These are phyloP conservation scores for Ophiostoma piceae DNA, from an alignment of 2,329 filamentous ascomycete species.

Conservation along the genomic window DNA sequence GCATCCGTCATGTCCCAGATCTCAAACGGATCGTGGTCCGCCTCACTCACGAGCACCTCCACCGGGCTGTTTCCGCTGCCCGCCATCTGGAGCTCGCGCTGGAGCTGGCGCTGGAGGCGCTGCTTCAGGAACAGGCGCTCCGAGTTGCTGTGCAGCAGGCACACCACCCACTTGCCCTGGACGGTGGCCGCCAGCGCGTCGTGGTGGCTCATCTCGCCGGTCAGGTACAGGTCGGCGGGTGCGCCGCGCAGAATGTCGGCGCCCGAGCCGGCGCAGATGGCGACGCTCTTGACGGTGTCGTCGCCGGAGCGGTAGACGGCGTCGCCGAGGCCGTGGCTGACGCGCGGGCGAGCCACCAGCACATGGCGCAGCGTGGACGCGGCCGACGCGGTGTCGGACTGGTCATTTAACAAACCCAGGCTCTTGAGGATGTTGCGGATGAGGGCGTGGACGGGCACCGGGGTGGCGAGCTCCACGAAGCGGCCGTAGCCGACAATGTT, in stretches of 20 bases:
- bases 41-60: slow-evolving; percentile 60
- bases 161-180: slow-evolving; percentile 73
- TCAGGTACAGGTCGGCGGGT: slow-evolving; percentile 67
- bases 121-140: slow-evolving; percentile 76
- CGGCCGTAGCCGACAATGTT: slow-evolving; percentile 45
- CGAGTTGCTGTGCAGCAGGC: slow-evolving; percentile 88
- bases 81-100: slow-evolving; percentile 45
- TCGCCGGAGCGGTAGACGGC: not conserved
- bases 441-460: slow-evolving; percentile 41
- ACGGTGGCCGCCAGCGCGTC: slow-evolving; percentile 83
- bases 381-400: not conserved
- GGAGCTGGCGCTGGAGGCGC: slow-evolving; percentile 62
- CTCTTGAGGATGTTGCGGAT: slow-evolving; percentile 55
- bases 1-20: slow-evolving; percentile 50
- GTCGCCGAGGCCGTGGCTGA: not conserved
- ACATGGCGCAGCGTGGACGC: slow-evolving; percentile 37
- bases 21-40: slow-evolving; percentile 82
- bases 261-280: slow-evolving; percentile 86
- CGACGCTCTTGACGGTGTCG: slow-evolving; percentile 46
- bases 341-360: slow-evolving; percentile 36
- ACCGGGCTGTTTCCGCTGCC: slow-evolving; percentile 38
- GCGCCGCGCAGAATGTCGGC: slow-evolving; percentile 66
- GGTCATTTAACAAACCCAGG: slow-evolving; percentile 50
- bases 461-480: slow-evolving; percentile 38
- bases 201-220: slow-evolving; percentile 90